Evolutionary conservation across 2,329 filamentous ascomycete species (phyloP), one percentile per base, ranked within the genome.

Genomic region (Colletotrichum sp.): DNA sequence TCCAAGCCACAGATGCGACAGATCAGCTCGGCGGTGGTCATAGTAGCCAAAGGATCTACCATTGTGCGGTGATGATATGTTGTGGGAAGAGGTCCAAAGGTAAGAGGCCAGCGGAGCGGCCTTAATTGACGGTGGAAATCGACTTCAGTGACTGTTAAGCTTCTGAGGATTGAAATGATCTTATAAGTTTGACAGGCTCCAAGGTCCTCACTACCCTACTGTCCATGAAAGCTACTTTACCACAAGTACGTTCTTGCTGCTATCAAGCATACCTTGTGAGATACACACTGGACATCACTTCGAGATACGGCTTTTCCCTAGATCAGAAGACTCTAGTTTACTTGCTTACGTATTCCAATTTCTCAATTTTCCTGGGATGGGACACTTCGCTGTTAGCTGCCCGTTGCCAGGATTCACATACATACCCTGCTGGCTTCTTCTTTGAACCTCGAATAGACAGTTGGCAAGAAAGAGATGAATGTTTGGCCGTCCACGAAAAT

Each of bases 371-470:
- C 18, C 38, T 43, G 18, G 8, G 8, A 43, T n/a, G 38, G 8
- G 38, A 43, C 1, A n/a, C 38, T n/a, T 43, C 18, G 18, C 18
- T 43, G 3, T 1, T 12, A n/a, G 9, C 18, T 43, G 38, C 18
- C 38, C 18, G 18, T 43, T n/a, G 3, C 18, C 18, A n/a, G 38
- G 38, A n/a, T 43, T 2, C 16, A 6, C 10, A 9, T n/a, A n/a
- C 9, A 3, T 10, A n/a, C 18, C 18, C 18, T 48, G 3, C 18
- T 48, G 38, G 18, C 18, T 48, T n/a, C 18, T 48, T 48, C 3
- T 12, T 43, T 3, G 2, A n/a, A n/a, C 9, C 18, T 48, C 0
- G 1, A n/a, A n/a, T 48, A n/a, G 5, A 48, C 5, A 48, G 38
- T n/a, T 48, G 38, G 38, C 18, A 48, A 4, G 38, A 48, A 48